These are phyloP conservation scores for Mycena leptocephala DNA, from an alignment of 768 basidiomycete species.

Conservation along the genomic window DNA sequence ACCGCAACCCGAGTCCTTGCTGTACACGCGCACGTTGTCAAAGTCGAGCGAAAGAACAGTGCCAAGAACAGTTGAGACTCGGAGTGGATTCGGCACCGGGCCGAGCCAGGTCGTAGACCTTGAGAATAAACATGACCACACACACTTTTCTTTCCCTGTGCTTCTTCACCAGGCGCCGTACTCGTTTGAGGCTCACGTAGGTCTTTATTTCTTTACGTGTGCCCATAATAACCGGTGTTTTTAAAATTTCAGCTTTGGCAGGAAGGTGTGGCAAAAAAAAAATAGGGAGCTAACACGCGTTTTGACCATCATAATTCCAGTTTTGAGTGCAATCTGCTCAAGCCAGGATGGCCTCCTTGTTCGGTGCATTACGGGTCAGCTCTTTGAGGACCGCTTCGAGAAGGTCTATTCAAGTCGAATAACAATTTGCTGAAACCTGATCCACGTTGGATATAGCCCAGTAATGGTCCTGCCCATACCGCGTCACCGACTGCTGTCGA, in stretches of 20 bases:
- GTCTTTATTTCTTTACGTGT: background rate
- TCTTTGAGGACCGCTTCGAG: constrained; percentile 14
- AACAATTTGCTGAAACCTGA: background rate
- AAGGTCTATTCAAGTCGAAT: background rate
- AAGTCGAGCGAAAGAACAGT: too few species aligned
- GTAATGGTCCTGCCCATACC: constrained; percentile 21
- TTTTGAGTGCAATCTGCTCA: background rate
- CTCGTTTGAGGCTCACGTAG: background rate
- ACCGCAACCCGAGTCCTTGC: too few species aligned
- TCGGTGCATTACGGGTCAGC: constrained; percentile 2
- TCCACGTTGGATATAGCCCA: constrained; percentile 1
- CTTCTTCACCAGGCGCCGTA: background rate
- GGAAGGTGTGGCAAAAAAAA: background rate
- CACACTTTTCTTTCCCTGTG: background rate
- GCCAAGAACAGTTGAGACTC: background rate
- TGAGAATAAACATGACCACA: background rate
- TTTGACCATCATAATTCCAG: too few species aligned
- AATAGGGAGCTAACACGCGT: background rate
- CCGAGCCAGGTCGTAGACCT: background rate
- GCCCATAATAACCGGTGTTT: background rate
- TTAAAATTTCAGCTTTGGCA: background rate
- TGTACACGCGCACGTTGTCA: too few species aligned
- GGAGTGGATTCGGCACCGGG: too few species aligned
- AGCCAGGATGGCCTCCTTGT: constrained; percentile 5
- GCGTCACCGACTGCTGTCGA: constrained; percentile 28